A percentile compares a stretch with the other conserved stretches of the same genome.
phyloP scores from a whole-genome alignment of 1,284 basidiomycete species.

The Cryptococcus jaspeensis region DNA sequence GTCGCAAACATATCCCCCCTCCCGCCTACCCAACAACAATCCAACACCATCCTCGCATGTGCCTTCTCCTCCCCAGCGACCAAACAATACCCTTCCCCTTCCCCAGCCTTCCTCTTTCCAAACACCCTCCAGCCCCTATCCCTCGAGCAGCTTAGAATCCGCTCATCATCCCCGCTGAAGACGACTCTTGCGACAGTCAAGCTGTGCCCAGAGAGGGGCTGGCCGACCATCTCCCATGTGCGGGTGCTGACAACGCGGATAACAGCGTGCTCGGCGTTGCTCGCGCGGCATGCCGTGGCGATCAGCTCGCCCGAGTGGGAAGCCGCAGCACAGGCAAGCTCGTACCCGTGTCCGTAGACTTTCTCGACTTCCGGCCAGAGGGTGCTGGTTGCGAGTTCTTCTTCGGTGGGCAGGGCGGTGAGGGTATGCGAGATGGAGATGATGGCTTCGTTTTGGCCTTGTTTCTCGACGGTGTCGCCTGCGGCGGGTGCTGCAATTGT shows the following conservation, averaged over 20 bases:
- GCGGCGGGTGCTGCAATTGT: conserved; percentile 20
- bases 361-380: conserved; percentile 98
- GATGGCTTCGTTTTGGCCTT: conserved; percentile 41
- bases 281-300: conserved; percentile 91
- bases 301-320: conserved; percentile 69
- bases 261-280: conserved; percentile 80
- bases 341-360: conserved; percentile 96
- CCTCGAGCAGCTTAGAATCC: conserved; percentile 79
- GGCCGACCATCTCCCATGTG: conserved; percentile 67
- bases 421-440: conserved; percentile 48
- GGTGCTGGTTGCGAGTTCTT: conserved; percentile 71
- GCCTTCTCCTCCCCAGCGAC: conserved; percentile 70
- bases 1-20: conserved; percentile 75
- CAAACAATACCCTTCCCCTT: conserved; percentile 61
- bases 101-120: conserved; percentile 44
- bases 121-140: conserved; percentile 94
- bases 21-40: conserved; percentile 77
- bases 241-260: conserved; percentile 76
- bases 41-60: conserved; percentile 93
- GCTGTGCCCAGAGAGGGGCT: conserved; percentile 75
- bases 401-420: conserved; percentile 55
- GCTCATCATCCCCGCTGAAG: conserved; percentile 79
- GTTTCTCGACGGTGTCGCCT: conserved; percentile 24
- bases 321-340: conserved; percentile 76
- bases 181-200: conserved; percentile 86